These are phyloP conservation scores for Aphanomyces invadans DNA, from an alignment of 352 stramenopile genomes.

Conservation along the genomic window DNA sequence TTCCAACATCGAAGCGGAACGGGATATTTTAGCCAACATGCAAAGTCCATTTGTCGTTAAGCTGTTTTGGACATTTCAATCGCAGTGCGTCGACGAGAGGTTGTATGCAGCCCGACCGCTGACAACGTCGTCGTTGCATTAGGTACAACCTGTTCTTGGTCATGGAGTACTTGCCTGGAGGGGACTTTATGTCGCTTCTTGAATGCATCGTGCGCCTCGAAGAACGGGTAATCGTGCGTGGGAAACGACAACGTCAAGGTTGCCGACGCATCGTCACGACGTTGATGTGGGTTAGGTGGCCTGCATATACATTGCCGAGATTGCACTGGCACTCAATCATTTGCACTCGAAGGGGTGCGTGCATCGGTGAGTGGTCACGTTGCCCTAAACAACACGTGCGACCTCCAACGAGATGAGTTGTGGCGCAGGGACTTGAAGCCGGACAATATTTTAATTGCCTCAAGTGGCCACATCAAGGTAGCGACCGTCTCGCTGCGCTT, in stretches of 20 bases:
- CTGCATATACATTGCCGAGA: slow-evolving; percentile 81
- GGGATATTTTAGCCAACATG: slow-evolving; percentile 80
- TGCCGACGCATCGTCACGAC: too few relatives aligned
- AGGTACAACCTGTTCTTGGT: slow-evolving; percentile 83
- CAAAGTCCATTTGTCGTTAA: slow-evolving; percentile 88
- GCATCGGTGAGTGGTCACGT: slow-evolving; percentile 45
- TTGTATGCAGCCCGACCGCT: not conserved
- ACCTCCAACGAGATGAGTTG: not conserved
- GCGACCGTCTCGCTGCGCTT: too few relatives aligned
- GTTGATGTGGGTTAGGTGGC: too few relatives aligned
- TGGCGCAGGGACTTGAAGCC: slow-evolving; percentile 74
- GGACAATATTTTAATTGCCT: slow-evolving; percentile 87
- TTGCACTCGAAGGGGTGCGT: slow-evolving; percentile 80
- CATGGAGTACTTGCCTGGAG: slow-evolving; percentile 86
- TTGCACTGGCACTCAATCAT: slow-evolving; percentile 79
- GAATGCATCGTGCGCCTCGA: slow-evolving; percentile 84
- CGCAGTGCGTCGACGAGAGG: slow-evolving; percentile 42
- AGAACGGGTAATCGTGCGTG: slow-evolving; percentile 80
- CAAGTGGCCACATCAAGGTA: slow-evolving; percentile 81
- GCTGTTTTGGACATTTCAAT: slow-evolving; percentile 88
- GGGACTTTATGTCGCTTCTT: slow-evolving; percentile 86
- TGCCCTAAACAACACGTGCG: not conserved
- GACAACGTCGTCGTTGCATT: not conserved
- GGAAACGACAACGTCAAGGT: too few relatives aligned
- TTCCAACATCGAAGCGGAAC: slow-evolving; percentile 80